These are phyloP conservation scores for Trametes coccinea DNA, from an alignment of 768 basidiomycete species.

Conservation along the genomic window DNA sequence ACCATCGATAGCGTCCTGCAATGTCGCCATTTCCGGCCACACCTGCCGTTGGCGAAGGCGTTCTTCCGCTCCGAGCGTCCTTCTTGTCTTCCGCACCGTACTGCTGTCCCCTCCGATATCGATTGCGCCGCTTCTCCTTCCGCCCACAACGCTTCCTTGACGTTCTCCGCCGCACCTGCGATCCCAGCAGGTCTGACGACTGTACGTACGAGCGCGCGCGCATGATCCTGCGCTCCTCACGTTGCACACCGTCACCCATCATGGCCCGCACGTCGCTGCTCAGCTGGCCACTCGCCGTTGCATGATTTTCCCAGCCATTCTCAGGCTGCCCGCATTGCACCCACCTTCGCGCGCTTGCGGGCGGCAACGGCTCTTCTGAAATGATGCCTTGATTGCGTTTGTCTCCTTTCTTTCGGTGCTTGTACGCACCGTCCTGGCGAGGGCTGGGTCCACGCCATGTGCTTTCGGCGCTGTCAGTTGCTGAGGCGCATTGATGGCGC, in stretches of 20 bases:
- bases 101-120: background rate
- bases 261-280: background rate
- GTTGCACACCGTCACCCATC: background rate
- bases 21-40: constrained; percentile 10
- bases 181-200: background rate
- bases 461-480: too few species aligned
- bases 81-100: background rate
- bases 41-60: background rate
- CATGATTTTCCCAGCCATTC: constrained; percentile 11
- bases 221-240: background rate
- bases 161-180: background rate
- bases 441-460: background rate
- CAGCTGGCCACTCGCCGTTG: constrained; percentile 1
- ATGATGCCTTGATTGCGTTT: background rate
- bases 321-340: constrained; percentile 1
- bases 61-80: constrained; percentile 4
- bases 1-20: constrained; percentile 14
- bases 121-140: background rate
- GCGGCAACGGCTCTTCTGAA: background rate
- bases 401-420: background rate
- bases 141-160: background rate
- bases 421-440: background rate
- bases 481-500: background rate
- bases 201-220: constrained; percentile 4
- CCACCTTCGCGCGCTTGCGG: background rate